Evolutionary conservation across 306 rosid species (phyloP), one percentile per base, ranked within the genome.

Genomic region (Prunus campanulata): DNA sequence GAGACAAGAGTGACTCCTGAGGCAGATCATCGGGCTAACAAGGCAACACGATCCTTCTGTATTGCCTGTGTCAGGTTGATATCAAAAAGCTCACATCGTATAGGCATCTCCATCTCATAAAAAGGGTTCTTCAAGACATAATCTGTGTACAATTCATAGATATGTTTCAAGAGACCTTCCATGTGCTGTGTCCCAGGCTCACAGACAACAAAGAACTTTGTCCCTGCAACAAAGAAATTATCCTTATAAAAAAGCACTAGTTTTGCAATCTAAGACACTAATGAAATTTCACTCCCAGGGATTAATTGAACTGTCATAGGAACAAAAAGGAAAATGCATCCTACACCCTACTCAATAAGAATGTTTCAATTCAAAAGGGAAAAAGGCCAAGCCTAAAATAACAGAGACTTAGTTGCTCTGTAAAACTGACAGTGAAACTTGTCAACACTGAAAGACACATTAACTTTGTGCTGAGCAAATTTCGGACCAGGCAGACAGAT

Each of bases 91-190:
- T 95, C 98, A 60, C 97, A 95, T 12, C 97, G 87, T 64, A 90
- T 89, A 19, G 98, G 97, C 98, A 95, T 95, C 91, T 95, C 98
- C 95, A 95, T 89, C 85, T 95, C 97, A 80, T 95, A 95, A 85
- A 95, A 92, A 11, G 97, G 98, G 57, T 92, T 95, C 93, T 95
- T 95, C 90, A 95, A 68, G 68, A 92, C 97, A 75, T 81, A 95
- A 83, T 95, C 97, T 6, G 97, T 86, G 86, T 92, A 90, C 79
- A 95, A 22, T 73, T 88, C 97, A 51, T 95, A 92, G 56, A 95
- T 81, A 75, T 77, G 73, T 77, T 90, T 95, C 87, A 95, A 83
- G 71, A 92, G 87, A 82, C 69, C 83, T 71, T 92, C 98, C 96
- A 95, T 92, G 74, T 89, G 89, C 77, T 70, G 93, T 39, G 92